Base-by-base conservation (phyloP, 768 basidiomycete genomes). In the Lactarius trivialis region DNA sequence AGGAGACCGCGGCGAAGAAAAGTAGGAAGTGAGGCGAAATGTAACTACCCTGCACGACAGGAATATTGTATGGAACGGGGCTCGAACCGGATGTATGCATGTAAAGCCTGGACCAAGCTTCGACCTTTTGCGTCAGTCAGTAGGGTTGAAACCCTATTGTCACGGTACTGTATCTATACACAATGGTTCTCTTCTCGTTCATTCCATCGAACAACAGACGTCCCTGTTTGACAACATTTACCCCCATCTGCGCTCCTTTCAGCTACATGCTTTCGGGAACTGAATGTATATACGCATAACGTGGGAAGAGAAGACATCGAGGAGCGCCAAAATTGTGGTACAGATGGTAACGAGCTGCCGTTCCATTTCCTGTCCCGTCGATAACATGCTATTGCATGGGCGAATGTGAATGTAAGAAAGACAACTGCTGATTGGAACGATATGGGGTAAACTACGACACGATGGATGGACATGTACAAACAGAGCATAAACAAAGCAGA, bases 1-100 rank as follows among this genome's bases (percentile, higher is more conserved):
- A 60, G 39, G 59, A 36, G 49, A 49, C 32, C 26, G 52, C 55
- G n/a, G 41, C 58, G n/a, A 67, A 67, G 58, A 68, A 66, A 55
- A 39, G 58, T 6, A 60, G 52, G 54, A 60, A 45, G 45, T 58
- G 28, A 58, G 48, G 33, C 24, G 21, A 7, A 37, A 63, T 54
- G 48, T 26, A 12, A 15, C 15, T 56, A 19, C 12, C 9, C 41
- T 43, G 9, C 41, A 43, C 41, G 17, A 39, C 39, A 7, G 39
- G 14, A 19, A 43, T 19, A 43, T 43, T 7, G 41, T 4, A 43
- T 43, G n/a, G 41, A 43, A 43, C 41, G 3, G 3, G 45, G 12
- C 45, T 48, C 45, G 45, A 24, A 24, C 45, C 11, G 11, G 21
- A 2, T 24, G 21, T 45, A n/a, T 30, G 30, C 30, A 30, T 30